Evolutionary conservation across 2,329 filamentous ascomycete genomes (phyloP).

Genomic region (Alternaria arbusti): DNA sequence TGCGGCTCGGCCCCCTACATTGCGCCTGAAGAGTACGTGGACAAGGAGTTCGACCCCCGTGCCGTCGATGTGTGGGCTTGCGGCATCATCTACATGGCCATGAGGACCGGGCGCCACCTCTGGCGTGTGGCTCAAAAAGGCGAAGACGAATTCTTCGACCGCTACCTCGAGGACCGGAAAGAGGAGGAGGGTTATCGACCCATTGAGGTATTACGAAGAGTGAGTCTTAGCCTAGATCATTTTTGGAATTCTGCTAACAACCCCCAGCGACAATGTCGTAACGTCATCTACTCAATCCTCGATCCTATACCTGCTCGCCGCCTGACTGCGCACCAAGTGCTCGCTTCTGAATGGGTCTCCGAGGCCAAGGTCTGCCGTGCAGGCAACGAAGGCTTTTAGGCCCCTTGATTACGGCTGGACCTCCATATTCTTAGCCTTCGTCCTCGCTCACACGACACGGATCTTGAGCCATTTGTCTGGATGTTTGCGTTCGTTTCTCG

Average conservation of each 20-base stretch:
- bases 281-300: conserved; percentile 98
- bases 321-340: conserved; percentile 93
- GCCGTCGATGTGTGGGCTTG: conserved; percentile 99
- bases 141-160: conserved; percentile 95
- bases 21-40: conserved; percentile 92
- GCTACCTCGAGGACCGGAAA: conserved; percentile 89
- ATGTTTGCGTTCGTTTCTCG: conserved; percentile 28
- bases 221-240: conserved; percentile 59
- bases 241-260: conserved; percentile 16
- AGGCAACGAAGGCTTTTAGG: conserved; percentile 89
- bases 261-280: conserved; percentile 86
- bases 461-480: conserved; percentile 31
- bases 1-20: conserved; percentile 98
- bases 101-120: conserved; percentile 93
- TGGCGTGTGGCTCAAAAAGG: conserved; percentile 98
- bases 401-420: conserved; percentile 9
- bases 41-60: conserved; percentile 94
- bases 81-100: conserved; percentile 99
- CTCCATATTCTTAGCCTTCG: conserved; percentile 14
- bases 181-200: conserved; percentile 96
- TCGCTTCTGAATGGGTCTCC: conserved; percentile 98
- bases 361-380: conserved; percentile 98
- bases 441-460: conserved; percentile 8
- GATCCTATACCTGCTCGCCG: conserved; percentile 92
- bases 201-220: conserved; percentile 92